Evolutionary conservation across 345 rosid genomes (phyloP).

Genomic region (Angophora floribunda): DNA sequence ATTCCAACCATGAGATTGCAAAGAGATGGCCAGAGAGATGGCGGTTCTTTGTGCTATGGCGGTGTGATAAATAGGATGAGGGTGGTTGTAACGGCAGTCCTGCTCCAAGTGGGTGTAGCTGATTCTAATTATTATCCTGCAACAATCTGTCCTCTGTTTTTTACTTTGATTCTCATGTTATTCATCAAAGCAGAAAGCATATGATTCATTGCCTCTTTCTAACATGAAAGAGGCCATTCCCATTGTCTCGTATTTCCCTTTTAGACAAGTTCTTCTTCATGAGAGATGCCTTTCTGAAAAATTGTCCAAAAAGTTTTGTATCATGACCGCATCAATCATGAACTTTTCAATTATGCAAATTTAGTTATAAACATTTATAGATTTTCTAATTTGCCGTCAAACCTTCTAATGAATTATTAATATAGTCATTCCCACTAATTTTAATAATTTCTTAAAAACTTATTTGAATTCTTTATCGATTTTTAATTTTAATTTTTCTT

Average conservation of each 20-base stretch:
- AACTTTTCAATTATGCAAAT: too few species aligned
- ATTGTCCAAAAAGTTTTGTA: accelerated
- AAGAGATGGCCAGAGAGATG: not conserved
- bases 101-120: not conserved
- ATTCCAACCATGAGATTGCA: not conserved
- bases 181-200: not conserved
- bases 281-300: accelerated
- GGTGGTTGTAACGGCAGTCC: not conserved
- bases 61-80: not conserved
- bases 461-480: too few species aligned
- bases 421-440: too few species aligned
- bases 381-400: too few species aligned
- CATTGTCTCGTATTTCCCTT: not conserved
- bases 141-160: not conserved
- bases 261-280: not conserved
- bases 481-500: too few species aligned
- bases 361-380: accelerated
- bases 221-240: not conserved
- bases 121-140: not conserved
- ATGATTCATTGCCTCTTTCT: not conserved
- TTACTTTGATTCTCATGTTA: accelerated
- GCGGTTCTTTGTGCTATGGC: not conserved
- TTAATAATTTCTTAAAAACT: too few species aligned
- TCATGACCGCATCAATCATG: accelerated
- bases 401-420: too few species aligned